These are phyloP conservation scores for Leucocoprinus leucothites DNA, from an alignment of 768 basidiomycete species.

Conservation along the genomic window DNA sequence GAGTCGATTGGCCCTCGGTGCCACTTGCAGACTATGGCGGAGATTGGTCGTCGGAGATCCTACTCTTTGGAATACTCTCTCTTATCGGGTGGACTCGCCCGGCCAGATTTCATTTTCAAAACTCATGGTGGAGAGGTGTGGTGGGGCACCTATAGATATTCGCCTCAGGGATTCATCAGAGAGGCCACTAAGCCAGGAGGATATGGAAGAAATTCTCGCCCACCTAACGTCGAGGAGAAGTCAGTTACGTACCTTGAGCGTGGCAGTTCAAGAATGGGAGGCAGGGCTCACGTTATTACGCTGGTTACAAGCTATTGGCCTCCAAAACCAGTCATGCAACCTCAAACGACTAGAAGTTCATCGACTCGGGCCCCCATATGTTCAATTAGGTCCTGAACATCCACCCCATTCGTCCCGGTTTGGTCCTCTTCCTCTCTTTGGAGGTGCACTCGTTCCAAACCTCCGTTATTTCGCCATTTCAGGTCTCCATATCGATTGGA, in stretches of 20 bases:
- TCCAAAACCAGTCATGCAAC: slow-evolving; percentile 31
- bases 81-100: slow-evolving; percentile 49
- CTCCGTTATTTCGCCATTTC: slow-evolving; percentile 52
- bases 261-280: slow-evolving; percentile 56
- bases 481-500: slow-evolving; percentile 64
- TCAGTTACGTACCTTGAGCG: slow-evolving; percentile 57
- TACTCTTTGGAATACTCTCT: slow-evolving; percentile 63
- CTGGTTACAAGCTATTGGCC: slow-evolving; percentile 37
- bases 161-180: slow-evolving; percentile 46
- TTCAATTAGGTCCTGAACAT: slow-evolving; percentile 41
- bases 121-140: slow-evolving; percentile 57
- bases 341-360: slow-evolving; percentile 69
- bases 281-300: slow-evolving; percentile 49
- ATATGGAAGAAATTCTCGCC: slow-evolving; percentile 49
- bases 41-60: slow-evolving; percentile 42
- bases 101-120: slow-evolving; percentile 39
- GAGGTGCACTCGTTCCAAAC: slow-evolving; percentile 40
- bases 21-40: slow-evolving; percentile 59
- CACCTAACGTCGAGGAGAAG: slow-evolving; percentile 47
- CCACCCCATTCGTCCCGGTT: slow-evolving; percentile 26
- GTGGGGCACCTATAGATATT: slow-evolving; percentile 53
- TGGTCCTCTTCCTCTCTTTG: slow-evolving; percentile 43
- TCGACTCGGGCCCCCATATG: slow-evolving; percentile 45
- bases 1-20: slow-evolving; percentile 49
- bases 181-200: slow-evolving; percentile 33